phyloP scores from a whole-genome alignment of 1,139 yeast genomes.

The Schizosaccharomyces versatilis region DNA sequence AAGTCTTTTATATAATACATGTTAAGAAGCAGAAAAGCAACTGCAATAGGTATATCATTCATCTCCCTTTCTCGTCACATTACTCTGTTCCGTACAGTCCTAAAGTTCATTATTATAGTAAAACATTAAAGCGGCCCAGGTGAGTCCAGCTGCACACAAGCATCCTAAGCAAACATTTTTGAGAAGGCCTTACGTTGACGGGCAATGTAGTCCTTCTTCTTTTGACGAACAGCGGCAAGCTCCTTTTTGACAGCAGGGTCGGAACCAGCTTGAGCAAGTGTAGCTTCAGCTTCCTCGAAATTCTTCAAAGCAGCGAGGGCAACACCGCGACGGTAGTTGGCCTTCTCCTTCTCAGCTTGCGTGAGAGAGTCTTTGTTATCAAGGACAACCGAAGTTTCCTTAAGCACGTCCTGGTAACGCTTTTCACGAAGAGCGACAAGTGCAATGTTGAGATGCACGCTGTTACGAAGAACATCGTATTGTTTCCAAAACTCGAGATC shows the following conservation, averaged over 20 bases:
- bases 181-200: conserved; percentile 70
- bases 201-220: conserved; percentile 33
- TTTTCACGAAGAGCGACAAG: conserved; percentile 49
- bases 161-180: conserved; percentile 34
- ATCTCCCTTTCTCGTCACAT: no score
- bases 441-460: conserved; percentile 50
- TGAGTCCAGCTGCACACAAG: no score
- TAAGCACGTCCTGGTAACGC: conserved; percentile 33
- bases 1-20: no score
- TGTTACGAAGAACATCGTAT: conserved; percentile 33
- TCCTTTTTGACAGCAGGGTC: conserved; percentile 60
- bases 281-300: conserved; percentile 39
- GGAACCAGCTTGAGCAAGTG: conserved; percentile 7
- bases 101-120: no score
- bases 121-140: no score
- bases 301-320: conserved; percentile 55
- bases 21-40: no score
- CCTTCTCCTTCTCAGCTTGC: conserved; percentile 57
- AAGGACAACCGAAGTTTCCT: conserved; percentile 44
- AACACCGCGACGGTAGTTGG: conserved; percentile 63
- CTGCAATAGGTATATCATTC: no score
- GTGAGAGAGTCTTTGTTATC: conserved; percentile 35
- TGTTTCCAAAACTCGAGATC: conserved; percentile 19
- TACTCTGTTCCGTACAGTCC: no score
- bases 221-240: conserved; percentile 35